These are phyloP conservation scores for Aspergillus sp. DNA, from an alignment of 2,329 filamentous ascomycete species.

Conservation along the genomic window DNA sequence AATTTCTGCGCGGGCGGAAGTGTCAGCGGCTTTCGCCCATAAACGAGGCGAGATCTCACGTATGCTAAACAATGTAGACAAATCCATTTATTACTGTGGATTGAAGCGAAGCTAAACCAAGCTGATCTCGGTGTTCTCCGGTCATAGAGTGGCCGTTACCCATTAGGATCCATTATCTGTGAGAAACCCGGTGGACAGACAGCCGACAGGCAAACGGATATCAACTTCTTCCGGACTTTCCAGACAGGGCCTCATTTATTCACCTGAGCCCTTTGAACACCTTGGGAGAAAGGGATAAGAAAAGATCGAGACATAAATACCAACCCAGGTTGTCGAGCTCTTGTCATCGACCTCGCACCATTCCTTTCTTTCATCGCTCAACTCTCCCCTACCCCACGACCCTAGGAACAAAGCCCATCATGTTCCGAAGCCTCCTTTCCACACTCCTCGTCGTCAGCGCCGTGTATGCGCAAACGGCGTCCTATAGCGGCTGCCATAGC, in stretches of 20 bases:
- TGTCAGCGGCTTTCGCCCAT: too few species aligned
- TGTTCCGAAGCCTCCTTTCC: slow-evolving; percentile 3
- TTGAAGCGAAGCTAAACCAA: background rate
- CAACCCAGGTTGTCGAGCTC: background rate
- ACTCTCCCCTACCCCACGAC: background rate
- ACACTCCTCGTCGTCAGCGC: background rate
- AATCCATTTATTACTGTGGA: too few species aligned
- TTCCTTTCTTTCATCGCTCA: background rate
- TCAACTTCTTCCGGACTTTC: background rate
- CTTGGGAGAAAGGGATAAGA: background rate
- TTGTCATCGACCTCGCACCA: background rate
- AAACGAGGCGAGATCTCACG: too few species aligned
- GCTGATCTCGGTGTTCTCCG: background rate
- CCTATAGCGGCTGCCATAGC: slow-evolving; percentile 29
- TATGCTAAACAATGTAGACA: too few species aligned
- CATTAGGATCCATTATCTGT: background rate
- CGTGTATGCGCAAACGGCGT: slow-evolving; percentile 9
- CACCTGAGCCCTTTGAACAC: background rate
- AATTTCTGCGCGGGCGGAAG: slow-evolving; percentile 1
- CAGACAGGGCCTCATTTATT: background rate
- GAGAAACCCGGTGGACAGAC: background rate
- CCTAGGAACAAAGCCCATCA: background rate
- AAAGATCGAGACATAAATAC: background rate
- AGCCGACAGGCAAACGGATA: background rate
- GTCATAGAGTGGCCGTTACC: background rate